These are phyloP conservation scores for Didymella pomorum DNA, from an alignment of 2,329 filamentous ascomycete species.

Conservation along the genomic window DNA sequence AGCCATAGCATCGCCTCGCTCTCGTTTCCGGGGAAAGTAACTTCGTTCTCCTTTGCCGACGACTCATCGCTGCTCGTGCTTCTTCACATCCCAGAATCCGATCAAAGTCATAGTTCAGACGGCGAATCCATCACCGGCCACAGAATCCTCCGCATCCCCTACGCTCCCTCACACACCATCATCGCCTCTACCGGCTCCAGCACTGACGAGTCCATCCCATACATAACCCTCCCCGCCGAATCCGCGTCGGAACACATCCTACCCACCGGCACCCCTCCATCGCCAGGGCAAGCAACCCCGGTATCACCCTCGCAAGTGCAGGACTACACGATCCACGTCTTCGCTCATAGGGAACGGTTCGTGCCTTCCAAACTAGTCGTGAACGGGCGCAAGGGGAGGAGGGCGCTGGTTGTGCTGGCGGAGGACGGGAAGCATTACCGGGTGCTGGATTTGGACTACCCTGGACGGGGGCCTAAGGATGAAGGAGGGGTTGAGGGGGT, in stretches of 20 bases:
- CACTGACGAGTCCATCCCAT: not conserved
- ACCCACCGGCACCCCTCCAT: constrained; percentile 9
- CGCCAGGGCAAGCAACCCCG: constrained; percentile 6
- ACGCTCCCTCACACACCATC: constrained; percentile 7
- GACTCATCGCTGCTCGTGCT: constrained; percentile 69
- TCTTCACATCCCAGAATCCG: constrained; percentile 46
- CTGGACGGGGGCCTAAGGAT: constrained; percentile 36
- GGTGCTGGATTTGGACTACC: constrained; percentile 63
- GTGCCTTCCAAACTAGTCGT: constrained; percentile 60
- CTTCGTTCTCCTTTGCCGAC: constrained; percentile 64
- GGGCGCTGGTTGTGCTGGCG: constrained; percentile 64
- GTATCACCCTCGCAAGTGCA: constrained; percentile 21
- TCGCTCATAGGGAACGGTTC: constrained; percentile 54
- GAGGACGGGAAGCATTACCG: constrained; percentile 62
- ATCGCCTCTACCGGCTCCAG: too few relatives aligned
- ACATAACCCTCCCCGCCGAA: constrained; percentile 10
- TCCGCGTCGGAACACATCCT: constrained; percentile 11
- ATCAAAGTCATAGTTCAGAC: not conserved
- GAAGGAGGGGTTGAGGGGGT: constrained; percentile 9
- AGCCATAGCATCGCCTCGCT: constrained; percentile 64
- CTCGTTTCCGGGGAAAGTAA: constrained; percentile 30
- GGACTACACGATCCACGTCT: constrained; percentile 56
- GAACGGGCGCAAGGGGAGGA: constrained; percentile 63
- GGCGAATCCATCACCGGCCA: not conserved
- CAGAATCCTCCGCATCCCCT: constrained; percentile 34